Evolutionary conservation across 2,329 filamentous ascomycete genomes (phyloP), one percentile per base, ranked within the genome.

Genomic region (Neofusicoccum cordaticola): DNA sequence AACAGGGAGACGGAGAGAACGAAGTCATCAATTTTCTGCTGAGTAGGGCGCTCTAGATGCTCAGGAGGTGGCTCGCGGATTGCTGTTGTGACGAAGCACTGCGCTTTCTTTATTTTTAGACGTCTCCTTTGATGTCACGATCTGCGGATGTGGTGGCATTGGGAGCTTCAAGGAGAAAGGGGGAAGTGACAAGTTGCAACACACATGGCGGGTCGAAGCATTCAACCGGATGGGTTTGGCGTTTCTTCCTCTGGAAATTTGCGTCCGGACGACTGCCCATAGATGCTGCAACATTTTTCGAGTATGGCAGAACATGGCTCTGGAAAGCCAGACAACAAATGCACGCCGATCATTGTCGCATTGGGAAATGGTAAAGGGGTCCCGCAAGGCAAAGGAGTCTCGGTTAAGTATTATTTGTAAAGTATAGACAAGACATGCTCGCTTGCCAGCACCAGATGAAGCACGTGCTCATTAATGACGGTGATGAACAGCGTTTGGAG

Each of bases 1-100:
- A 74, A 68, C 7, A 74, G 74, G 63, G 66, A 66, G 62, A 68
- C 44, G 3, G 66, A 69, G 64, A 58, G 63, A 41, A 66, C 64
- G 2, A 56, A 66, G 15, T 60, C 67, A 12, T 62, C 45, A 50
- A 66, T 69, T 31, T 69, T 68, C 58, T 66, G 64, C 52, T 69
- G 39, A 48, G 41, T 42, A 7, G 42, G 31, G 41, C 41, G 17
- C 47, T 60, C 22, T 37, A 39, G 56, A 47, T n/a, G n/a, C 1
- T 2, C 4, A 19, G 41, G 41, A 7, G 31, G 47, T 60, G 7
- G 31, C 31, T 27, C n/a, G 56, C n/a, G 42, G 27, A 37, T 47
- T 45, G 31, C 56, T 60, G 15, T 34, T 48, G 8, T 37, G 6
- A 31, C 6, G 27, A 7, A 31, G 27, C 27, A 7, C 27, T 31